These are phyloP conservation scores for Cryptosporidium andersoni DNA, from an alignment of 169 alveolate genomes.

Conservation along the genomic window DNA sequence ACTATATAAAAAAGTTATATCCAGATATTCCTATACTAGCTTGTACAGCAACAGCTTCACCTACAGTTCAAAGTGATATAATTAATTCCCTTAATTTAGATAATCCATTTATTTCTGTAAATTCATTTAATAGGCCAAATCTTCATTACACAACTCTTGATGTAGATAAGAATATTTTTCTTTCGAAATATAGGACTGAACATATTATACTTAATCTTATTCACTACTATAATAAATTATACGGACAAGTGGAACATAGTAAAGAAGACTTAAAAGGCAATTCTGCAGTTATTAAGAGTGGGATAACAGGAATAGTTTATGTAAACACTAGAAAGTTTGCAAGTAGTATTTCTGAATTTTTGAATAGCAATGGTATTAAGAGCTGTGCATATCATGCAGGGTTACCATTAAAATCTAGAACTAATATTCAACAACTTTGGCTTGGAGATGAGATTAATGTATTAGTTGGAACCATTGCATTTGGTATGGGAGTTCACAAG, in stretches of 20 bases:
- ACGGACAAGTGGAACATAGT: slow-evolving; percentile 20
- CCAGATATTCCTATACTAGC: slow-evolving; percentile 94
- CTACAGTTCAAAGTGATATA: slow-evolving; percentile 91
- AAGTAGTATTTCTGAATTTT: slow-evolving; percentile 19
- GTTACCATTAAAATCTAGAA: slow-evolving; percentile 59
- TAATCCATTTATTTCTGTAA: slow-evolving; percentile 78
- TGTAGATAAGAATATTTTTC: slow-evolving; percentile 29
- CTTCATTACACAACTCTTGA: slow-evolving; percentile 82
- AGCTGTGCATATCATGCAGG: slow-evolving; percentile 88
- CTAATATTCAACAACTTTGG: slow-evolving; percentile 87
- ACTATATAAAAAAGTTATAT: slow-evolving; percentile 82
- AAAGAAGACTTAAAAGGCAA: neutral
- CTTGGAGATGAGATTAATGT: slow-evolving; percentile 89
- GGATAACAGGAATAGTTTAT: slow-evolving; percentile 32
- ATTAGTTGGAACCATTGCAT: slow-evolving; percentile 98
- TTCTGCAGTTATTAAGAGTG: neutral
- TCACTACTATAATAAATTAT: neutral
- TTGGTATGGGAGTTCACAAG: slow-evolving; percentile 99
- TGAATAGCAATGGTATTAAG: slow-evolving; percentile 74
- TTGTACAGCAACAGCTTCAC: slow-evolving; percentile 98
- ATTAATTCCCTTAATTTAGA: slow-evolving; percentile 83
- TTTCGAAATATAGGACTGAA: slow-evolving; percentile 3
- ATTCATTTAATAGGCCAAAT: slow-evolving; percentile 89
- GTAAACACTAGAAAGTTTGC: slow-evolving; percentile 47
- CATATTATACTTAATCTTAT: slow-evolving; percentile 17